Evolutionary conservation across 1,284 basidiomycete genomes (phyloP).

Genomic region (Macrocystidia cucumis): DNA sequence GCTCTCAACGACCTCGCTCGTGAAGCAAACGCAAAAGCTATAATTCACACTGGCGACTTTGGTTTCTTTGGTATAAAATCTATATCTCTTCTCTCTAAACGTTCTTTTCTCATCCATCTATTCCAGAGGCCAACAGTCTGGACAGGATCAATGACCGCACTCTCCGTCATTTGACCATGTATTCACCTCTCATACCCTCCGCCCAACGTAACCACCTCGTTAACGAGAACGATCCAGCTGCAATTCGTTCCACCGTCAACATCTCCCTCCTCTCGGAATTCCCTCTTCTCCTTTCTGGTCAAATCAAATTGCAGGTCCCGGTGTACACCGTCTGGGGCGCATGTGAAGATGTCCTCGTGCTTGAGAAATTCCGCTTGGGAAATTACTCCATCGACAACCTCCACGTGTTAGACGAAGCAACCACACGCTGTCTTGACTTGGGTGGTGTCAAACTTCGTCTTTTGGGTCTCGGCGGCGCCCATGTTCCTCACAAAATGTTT

Average conservation of each 20-base stretch:
- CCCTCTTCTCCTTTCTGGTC: conserved; percentile 83
- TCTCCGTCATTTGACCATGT: conserved; percentile 86
- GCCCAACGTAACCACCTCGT: conserved; percentile 80
- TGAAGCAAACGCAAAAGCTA: conserved; percentile 85
- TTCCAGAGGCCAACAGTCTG: conserved; percentile 68
- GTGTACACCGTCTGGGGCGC: conserved; percentile 98
- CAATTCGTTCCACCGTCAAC: conserved; percentile 59
- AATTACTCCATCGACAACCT: conserved; percentile 83
- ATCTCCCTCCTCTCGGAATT: conserved; percentile 88
- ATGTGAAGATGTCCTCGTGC: conserved; percentile 90
- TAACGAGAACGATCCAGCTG: conserved; percentile 49
- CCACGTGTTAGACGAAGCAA: conserved; percentile 91
- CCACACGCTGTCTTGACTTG: conserved; percentile 84
- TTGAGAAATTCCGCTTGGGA: conserved; percentile 88
- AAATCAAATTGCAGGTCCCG: conserved; percentile 84
- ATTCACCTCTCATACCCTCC: conserved; percentile 90
- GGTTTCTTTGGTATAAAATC: conserved; percentile 81
- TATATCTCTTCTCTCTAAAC: conserved; percentile 6
- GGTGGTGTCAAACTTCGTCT: conserved; percentile 92
- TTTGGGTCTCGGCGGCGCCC: conserved; percentile 91
- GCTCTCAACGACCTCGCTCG: conserved; percentile 87
- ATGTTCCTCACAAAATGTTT: conserved; percentile 96
- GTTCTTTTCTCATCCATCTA: conserved; percentile 11
- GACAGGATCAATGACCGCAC: conserved; percentile 92
- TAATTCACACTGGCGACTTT: conserved; percentile 99